A percentile compares a stretch with the other conserved stretches of the same genome.
Conservation (phyloP, 108 stramenopile genomes). For the Schizochytrium sp. region DNA sequence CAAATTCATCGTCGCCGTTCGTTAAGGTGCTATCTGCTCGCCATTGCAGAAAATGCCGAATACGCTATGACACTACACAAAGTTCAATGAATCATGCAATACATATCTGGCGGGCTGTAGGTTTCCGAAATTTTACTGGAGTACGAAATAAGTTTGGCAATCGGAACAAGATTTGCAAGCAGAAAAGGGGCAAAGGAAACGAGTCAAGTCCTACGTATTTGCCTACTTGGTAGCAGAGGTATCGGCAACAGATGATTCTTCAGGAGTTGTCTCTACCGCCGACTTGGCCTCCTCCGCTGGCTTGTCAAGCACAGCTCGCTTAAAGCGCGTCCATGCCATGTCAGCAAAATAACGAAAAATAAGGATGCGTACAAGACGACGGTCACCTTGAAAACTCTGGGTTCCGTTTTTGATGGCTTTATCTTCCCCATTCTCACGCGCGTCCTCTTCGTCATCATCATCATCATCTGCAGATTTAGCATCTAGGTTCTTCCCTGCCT, state of each 20-base stretch:
- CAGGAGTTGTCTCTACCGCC: neutral
- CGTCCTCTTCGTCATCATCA: slow-evolving; percentile 31
- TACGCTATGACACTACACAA: too few species aligned
- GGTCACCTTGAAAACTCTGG: slow-evolving; percentile 54
- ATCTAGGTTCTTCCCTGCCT: slow-evolving; percentile 32
- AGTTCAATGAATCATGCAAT: too few species aligned
- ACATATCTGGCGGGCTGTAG: too few species aligned
- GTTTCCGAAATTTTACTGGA: too few species aligned
- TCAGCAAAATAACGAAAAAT: slow-evolving; percentile 58
- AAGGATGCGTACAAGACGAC: slow-evolving; percentile 49
- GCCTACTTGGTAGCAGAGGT: neutral
- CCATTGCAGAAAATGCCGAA: too few species aligned
- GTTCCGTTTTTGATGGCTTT: slow-evolving; percentile 41
- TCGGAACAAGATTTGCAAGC: too few species aligned
- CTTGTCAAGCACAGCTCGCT: slow-evolving; percentile 26
- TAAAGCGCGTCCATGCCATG: slow-evolving; percentile 48
- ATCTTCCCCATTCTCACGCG: neutral
- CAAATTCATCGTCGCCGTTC: too few species aligned
- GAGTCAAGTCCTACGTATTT: too few species aligned
- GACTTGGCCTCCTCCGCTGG: neutral
- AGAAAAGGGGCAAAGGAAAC: too few species aligned
- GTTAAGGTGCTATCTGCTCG: too few species aligned
- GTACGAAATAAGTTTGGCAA: too few species aligned
- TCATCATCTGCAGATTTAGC: neutral
- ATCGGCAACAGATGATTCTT: neutral